phyloP scores from a whole-genome alignment of 176 grass and related monocot species.

The Bromus sterilis region DNA sequence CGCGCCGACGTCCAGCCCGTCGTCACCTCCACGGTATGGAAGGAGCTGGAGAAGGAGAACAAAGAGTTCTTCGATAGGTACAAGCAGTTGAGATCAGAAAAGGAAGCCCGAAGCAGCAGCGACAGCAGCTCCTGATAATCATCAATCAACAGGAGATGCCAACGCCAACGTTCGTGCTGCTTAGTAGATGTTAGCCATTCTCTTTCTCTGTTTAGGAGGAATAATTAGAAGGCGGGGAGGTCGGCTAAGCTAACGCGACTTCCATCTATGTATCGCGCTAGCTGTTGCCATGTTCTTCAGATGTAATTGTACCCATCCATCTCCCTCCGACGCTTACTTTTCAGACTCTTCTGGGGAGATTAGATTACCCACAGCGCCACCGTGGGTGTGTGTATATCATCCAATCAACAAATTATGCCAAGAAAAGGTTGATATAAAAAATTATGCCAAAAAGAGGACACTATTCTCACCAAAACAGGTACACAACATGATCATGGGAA shows the following conservation, averaged over 20 bases:
- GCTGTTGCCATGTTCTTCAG: not conserved
- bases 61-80: constrained; percentile 71
- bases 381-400: not conserved
- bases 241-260: not conserved
- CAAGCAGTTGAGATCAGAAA: constrained; percentile 18
- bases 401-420: not conserved
- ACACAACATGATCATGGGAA: not conserved
- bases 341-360: not conserved
- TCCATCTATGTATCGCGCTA: not conserved
- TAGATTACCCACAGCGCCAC: not conserved
- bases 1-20: constrained; percentile 57
- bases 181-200: not conserved
- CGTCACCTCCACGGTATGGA: constrained; percentile 93
- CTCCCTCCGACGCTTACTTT: not conserved
- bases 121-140: not conserved
- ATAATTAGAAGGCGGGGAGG: not conserved
- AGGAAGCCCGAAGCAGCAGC: not conserved
- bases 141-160: not conserved
- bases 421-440: too few relatives aligned
- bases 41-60: constrained; percentile 91
- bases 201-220: too few relatives aligned
- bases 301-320: not conserved
- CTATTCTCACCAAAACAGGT: not conserved
- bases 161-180: too few relatives aligned
- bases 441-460: too few relatives aligned